Conservation (phyloP, 768 basidiomycete genomes). For the Serendipita vermifera region DNA sequence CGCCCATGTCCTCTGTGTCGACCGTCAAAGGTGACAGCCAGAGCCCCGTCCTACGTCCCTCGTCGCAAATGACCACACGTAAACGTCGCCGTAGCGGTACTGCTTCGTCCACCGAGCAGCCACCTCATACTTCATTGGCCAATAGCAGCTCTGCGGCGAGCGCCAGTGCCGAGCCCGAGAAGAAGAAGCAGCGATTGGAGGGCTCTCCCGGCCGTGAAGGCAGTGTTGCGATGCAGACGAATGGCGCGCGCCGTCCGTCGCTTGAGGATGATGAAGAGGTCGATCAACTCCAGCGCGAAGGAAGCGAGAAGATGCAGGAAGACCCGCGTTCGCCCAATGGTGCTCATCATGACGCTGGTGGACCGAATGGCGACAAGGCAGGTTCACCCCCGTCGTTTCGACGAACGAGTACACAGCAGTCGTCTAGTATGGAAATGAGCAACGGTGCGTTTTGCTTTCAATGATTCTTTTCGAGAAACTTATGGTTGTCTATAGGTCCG, state of each 20-base stretch:
- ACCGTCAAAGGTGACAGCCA: not conserved
- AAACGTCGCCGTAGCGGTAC: not conserved
- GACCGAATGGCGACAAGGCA: not conserved
- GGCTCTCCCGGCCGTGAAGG: not conserved
- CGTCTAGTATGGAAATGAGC: not conserved
- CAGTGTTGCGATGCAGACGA: not conserved
- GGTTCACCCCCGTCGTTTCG: not conserved
- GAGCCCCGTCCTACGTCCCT: not conserved
- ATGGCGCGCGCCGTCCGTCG: not conserved
- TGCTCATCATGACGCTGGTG: not conserved
- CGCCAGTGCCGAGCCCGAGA: not conserved
- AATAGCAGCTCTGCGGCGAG: not conserved
- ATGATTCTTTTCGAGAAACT: not conserved
- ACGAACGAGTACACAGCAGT: not conserved
- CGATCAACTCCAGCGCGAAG: too few relatives aligned
- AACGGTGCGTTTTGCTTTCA: not conserved
- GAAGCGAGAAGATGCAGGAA: conserved; percentile 2
- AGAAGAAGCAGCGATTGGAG: conserved; percentile 8
- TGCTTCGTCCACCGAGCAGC: not conserved
- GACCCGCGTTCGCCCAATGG: not conserved
- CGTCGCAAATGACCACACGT: not conserved
- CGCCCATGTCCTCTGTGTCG: not conserved
- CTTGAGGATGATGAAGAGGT: not conserved
- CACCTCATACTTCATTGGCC: not conserved
- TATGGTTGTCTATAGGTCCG: too few relatives aligned